Conservation (phyloP, 2,329 filamentous ascomycete genomes). For the Helminthosporium solani region DNA sequence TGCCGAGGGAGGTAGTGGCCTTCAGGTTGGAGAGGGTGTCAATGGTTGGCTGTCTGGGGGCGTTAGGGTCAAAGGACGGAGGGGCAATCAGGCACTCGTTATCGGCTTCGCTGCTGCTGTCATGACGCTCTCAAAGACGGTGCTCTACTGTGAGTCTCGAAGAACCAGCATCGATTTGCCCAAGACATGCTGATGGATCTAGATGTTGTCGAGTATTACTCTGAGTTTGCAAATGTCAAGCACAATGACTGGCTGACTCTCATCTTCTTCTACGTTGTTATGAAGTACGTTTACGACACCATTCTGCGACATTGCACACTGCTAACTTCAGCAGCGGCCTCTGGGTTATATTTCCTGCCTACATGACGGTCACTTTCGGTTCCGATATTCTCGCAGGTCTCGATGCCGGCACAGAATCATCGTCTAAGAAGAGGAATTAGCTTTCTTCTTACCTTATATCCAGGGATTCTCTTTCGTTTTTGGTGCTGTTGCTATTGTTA, state of each 20-base stretch:
- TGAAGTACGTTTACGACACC: slow-evolving; percentile 57
- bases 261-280: slow-evolving; percentile 63
- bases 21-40: slow-evolving; percentile 41
- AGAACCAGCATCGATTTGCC: neutral
- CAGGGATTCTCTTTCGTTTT: neutral
- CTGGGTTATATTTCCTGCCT: slow-evolving; percentile 65
- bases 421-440: slow-evolving; percentile 27
- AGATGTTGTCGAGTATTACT: slow-evolving; percentile 63
- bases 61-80: slow-evolving; percentile 53
- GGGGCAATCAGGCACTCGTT: slow-evolving; percentile 57
- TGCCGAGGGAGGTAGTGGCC: slow-evolving; percentile 40
- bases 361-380: slow-evolving; percentile 62
- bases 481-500: too few relatives aligned
- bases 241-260: slow-evolving; percentile 60
- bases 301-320: neutral
- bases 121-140: slow-evolving; percentile 68
- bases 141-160: slow-evolving; percentile 62
- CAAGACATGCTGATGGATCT: slow-evolving; percentile 9
- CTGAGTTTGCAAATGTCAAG: slow-evolving; percentile 61
- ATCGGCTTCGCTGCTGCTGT: slow-evolving; percentile 60
- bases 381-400: slow-evolving; percentile 63
- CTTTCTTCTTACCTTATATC: neutral
- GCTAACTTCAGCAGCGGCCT: slow-evolving; percentile 51
- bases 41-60: slow-evolving; percentile 51
- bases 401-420: slow-evolving; percentile 44